Conservation (phyloP, 108 stramenopile genomes). For the Discostella stelligeroides region DNA sequence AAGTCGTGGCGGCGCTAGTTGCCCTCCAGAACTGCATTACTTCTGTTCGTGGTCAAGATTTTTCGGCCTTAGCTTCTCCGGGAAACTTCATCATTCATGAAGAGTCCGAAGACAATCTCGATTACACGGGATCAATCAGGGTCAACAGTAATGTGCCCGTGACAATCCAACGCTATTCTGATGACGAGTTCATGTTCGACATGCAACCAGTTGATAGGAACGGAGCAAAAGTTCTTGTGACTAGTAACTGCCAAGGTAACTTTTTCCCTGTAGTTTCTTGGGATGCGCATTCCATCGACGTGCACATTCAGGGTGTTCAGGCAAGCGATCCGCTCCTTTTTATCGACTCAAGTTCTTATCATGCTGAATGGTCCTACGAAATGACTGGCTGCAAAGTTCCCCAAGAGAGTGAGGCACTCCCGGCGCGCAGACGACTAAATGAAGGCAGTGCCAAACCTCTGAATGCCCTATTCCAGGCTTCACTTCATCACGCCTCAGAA, state of each 20-base stretch:
- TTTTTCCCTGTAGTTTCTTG: slow-evolving; percentile 16
- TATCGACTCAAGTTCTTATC: slow-evolving; percentile 6
- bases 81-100: neutral
- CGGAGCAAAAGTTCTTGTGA: slow-evolving; percentile 25
- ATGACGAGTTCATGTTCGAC: slow-evolving; percentile 17
- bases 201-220: slow-evolving; percentile 21
- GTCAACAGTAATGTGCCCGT: slow-evolving; percentile 25
- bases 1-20: neutral
- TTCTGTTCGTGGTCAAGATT: neutral
- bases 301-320: neutral
- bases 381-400: neutral
- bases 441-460: neutral
- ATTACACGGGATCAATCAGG: neutral
- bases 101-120: neutral
- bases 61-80: neutral
- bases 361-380: slow-evolving; percentile 4
- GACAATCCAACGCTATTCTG: slow-evolving; percentile 28
- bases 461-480: neutral
- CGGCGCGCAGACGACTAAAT: neutral
- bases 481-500: slow-evolving; percentile 7
- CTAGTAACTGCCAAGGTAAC: slow-evolving; percentile 21
- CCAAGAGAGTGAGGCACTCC: neutral
- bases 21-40: neutral
- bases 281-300: slow-evolving; percentile 8
- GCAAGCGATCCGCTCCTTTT: neutral